Base-by-base conservation (phyloP, 306 rosid genomes). In the Gillenia trifoliata region DNA sequence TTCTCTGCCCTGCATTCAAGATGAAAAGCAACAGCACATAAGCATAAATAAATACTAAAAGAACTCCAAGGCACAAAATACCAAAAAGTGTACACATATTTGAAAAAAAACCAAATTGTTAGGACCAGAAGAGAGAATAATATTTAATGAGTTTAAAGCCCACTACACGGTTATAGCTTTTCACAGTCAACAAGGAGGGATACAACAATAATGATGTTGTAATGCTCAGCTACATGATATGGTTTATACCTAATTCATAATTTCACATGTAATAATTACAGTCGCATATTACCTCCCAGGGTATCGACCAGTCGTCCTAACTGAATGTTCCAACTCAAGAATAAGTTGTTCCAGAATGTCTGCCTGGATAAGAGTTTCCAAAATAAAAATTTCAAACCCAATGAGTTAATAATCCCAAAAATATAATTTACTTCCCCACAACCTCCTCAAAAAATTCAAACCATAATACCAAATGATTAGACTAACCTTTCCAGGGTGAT, bases 261-360 rank as follows among this genome's bases (percentile, higher is more conserved):
- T 45, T 45, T 45, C 52, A 45, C 8, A 45, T 45, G 17, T 45
- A 15, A 45, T 45, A 45, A 45, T 15, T 45, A 30, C 15, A 63
- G 45, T 11, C 1, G 19, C 9, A 34, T 64, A 71, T 80, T 82
- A 94, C 99, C 96, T 89, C 40, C 96, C 92, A 81, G 97, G 97
- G 82, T 80, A 92, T 79, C 77, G 85, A 57, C 89, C 82, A 41
- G 90, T 78, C 4, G 43, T 83, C 79, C 81, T 82, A 78, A 94
- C 64, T 78, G 96, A 88, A 77, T 84, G 79, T 85, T 94, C 99
- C 78, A 94, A 84, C 82, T 82, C 88, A 66, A 90, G 90, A 71
- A 94, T 85, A 67, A 92, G 96, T 74, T 87, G 89, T 84, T 94
- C 97, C 79, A 94, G 86, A 87, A 94, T 90, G 82, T 92, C 97